Evolutionary conservation across 352 stramenopile genomes (phyloP).

Genomic region (Aphanomyces invadans): DNA sequence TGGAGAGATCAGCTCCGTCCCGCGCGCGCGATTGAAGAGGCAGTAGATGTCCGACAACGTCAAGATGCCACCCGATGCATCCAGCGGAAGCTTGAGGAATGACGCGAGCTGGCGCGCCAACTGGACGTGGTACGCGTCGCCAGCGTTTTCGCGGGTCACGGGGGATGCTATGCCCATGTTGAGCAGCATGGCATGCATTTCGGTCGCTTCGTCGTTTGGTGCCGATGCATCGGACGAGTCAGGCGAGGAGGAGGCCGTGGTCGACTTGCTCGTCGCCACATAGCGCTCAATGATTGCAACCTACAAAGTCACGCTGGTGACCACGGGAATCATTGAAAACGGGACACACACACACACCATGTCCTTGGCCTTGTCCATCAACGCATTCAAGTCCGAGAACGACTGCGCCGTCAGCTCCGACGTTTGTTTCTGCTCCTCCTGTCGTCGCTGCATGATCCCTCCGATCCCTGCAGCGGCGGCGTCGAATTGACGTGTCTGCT

Average conservation of each 20-base stretch:
- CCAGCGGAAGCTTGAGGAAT: conserved; percentile 77
- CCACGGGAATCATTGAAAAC: background rate
- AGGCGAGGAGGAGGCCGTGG: conserved; percentile 8
- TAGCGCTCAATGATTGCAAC: conserved; percentile 86
- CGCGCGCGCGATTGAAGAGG: conserved; percentile 96
- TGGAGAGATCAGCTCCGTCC: conserved; percentile 95
- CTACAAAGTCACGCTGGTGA: conserved; percentile 19
- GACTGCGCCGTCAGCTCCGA: conserved; percentile 64
- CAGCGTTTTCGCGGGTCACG: conserved; percentile 85
- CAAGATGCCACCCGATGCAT: conserved; percentile 92
- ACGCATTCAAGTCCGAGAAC: conserved; percentile 85
- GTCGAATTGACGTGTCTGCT: conserved; percentile 69
- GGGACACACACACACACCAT: conserved; percentile 60
- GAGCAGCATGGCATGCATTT: conserved; percentile 80
- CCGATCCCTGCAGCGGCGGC: conserved; percentile 69
- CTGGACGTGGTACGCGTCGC: conserved; percentile 85
- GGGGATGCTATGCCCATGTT: conserved; percentile 92
- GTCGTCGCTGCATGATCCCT: conserved; percentile 68
- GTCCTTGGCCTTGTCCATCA: conserved; percentile 87
- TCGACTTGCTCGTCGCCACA: conserved; percentile 45
- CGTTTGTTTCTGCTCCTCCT: conserved; percentile 75
- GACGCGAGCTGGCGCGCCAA: conserved; percentile 85
- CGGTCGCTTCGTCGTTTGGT: conserved; percentile 46
- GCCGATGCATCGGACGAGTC: background rate
- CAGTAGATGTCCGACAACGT: conserved; percentile 98